These are phyloP conservation scores for Aspergillus unguis DNA, from an alignment of 2,329 filamentous ascomycete species.

Conservation along the genomic window DNA sequence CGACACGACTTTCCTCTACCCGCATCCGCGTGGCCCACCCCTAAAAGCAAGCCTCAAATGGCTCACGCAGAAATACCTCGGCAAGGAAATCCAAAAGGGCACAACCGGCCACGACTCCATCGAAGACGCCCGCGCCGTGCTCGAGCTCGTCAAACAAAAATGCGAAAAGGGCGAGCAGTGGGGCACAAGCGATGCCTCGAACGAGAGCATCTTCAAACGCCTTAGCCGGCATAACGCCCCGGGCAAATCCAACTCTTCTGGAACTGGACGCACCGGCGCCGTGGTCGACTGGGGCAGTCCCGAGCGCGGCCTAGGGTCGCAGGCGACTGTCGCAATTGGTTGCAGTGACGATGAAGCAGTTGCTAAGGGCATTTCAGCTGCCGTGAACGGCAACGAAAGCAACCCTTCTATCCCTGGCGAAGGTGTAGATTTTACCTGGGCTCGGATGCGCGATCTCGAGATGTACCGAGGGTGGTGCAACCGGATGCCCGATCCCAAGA, in stretches of 20 bases:
- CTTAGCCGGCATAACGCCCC: conserved; percentile 57
- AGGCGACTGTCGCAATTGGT: conserved; percentile 55
- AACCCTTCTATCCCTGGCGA: conserved; percentile 45
- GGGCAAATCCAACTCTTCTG: conserved; percentile 33
- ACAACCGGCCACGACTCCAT: conserved; percentile 80
- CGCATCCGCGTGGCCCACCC: conserved; percentile 83
- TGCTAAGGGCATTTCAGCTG: conserved; percentile 54
- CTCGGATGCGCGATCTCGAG: conserved; percentile 60
- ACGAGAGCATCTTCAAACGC: conserved; percentile 86
- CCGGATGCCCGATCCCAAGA: conserved; percentile 46
- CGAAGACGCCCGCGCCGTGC: conserved; percentile 85
- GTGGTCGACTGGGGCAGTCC: conserved; percentile 89
- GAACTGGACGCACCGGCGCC: conserved; percentile 45
- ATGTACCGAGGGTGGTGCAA: conserved; percentile 59
- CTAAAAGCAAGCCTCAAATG: conserved; percentile 89
- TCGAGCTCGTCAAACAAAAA: conserved; percentile 92
- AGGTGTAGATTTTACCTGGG: conserved; percentile 63
- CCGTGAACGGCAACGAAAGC: conserved; percentile 47
- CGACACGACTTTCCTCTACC: conserved; percentile 86
- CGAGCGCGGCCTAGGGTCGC: conserved; percentile 56
- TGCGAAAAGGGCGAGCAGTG: conserved; percentile 87
- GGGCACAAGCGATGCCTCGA: conserved; percentile 73
- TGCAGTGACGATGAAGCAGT: conserved; percentile 58
- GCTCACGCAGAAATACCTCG: conserved; percentile 80
- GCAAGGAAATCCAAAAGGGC: conserved; percentile 82